Conservation (phyloP, 129 eudicot genomes). For the Saposhnikovia divaricata region DNA sequence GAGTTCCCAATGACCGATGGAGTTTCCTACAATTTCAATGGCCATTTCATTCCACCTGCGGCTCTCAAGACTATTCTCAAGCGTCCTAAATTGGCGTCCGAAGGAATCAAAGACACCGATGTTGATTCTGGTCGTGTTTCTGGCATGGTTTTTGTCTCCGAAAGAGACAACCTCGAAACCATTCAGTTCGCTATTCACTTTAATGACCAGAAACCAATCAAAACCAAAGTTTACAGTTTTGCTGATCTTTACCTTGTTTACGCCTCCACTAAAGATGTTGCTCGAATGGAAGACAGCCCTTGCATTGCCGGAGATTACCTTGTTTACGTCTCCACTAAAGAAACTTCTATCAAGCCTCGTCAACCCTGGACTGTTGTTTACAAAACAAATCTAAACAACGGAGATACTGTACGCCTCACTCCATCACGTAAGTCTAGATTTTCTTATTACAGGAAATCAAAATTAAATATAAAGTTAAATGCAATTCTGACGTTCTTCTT, state of each 20-base stretch:
- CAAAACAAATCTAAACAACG: neutral
- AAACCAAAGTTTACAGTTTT: neutral
- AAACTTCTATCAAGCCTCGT: neutral
- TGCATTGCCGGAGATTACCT: neutral
- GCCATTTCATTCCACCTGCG: neutral
- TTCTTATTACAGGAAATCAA: no score
- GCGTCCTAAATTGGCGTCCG: neutral
- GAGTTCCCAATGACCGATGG: constrained; percentile 1
- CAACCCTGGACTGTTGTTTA: neutral
- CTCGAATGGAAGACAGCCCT: neutral
- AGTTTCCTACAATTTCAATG: neutral
- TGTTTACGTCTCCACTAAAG: neutral
- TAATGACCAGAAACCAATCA: neutral
- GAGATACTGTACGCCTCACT: neutral
- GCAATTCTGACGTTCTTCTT: no score
- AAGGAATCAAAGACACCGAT: neutral
- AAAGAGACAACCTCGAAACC: neutral
- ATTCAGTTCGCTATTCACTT: neutral
- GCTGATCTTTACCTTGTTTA: neutral
- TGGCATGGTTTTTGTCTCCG: neutral
- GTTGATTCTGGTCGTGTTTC: neutral
- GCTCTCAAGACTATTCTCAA: neutral
- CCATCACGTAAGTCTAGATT: neutral
- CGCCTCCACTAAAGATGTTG: neutral
- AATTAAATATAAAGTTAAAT: no score